Base-by-base conservation (phyloP, 2,329 filamentous ascomycete genomes). In the Claviceps sp. region DNA sequence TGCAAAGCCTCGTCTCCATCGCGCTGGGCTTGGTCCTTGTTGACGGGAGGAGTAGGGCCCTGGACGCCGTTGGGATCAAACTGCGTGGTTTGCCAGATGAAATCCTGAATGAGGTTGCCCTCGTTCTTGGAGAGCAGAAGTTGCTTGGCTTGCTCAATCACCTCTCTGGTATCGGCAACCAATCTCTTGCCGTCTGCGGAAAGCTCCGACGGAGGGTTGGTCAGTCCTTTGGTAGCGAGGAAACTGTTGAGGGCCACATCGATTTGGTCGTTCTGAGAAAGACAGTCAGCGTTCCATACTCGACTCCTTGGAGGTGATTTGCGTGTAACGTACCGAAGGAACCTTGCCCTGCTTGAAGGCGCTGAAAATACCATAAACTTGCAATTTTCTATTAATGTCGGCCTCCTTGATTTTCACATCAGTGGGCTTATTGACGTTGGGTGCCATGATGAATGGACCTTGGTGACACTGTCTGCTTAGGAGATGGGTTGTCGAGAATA, bases 191-290 rank as follows among this genome's bases (percentile, higher is more conserved):
- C 93, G 59, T 98, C 93, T 1, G 75, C 58, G 0, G 91, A 97
- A 5, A 98, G 82, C 65, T 85, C 84, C 55, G 77, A 72, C 1
- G 87, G 85, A 5, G 90, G 89, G 24, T 71, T 80, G 3, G 80
- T 70, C 26, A 97, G 73, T 8, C 81, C 74, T 64, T 78, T 82
- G 58, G 85, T 90, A 38, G 76, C 75, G 49, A 96, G 76, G 60
- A 89, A 85, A 65, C 86, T 93, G 77, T 94, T 97, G 65, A 98
- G 71, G 30, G 93, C 90, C 48, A 96, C 77, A 72, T 97, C 93
- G 67, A 96, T 94, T 73, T 96, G 90, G 62, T 91, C 87, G 70
- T 96, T 96, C 85, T 89, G 62, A 54, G 51, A 43, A 26, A 44
- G 30, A 19, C n/a, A 13, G 5, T 11, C 13, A 11, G 5, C 39